Base-by-base conservation (phyloP, 1,284 basidiomycete species). In the Rhodotorula sp. region DNA sequence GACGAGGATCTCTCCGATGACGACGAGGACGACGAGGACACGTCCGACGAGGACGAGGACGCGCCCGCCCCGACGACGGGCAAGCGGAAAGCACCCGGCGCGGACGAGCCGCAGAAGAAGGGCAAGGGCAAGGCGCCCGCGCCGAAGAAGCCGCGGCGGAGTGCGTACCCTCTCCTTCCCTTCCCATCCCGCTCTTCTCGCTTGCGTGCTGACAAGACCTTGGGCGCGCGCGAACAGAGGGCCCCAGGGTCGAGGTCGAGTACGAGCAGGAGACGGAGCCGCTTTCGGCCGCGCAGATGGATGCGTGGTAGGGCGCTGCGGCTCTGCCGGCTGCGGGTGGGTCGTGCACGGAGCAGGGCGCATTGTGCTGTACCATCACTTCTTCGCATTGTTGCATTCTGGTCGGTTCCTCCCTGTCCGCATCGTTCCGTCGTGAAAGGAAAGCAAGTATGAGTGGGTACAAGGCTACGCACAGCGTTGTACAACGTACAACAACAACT, bases 231-330 rank as follows among this genome's bases (percentile, higher is more conserved):
- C n/a, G 10, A 17, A 41, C 81, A 89, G 89, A 86, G 75, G 90
- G 89, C 36, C 89, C 93, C 15, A 87, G 89, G 76, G 89, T 98
- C 81, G 92, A 96, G 81, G 90, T 97, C 81, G 95, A 97, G 83
- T 96, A 97, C 88, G 95, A 95, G 80, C 87, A 90, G 77, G 92
- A 97, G 83, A 86, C 91, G 80, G 92, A 93, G 82, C 44, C 73
- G 60, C 37, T 74, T 37, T 61, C 67, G 27, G 64, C 57, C 1
- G 51, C 55, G 37, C 53, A 66, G 51, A 74, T 72, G 70, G 66
- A 71, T n/a, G 57, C 66, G 44, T 71, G 70, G 73, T 71, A 48
- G 39, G n/a, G n/a, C 19, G n/a, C 32, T n/a, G 21, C 22, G 21
- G 32, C 10, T 13, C 8, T 13, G 22, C 27, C 25, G 19, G 9